A percentile compares a stretch with the other conserved stretches of the same genome.
phyloP scores from a whole-genome alignment of 2,329 filamentous ascomycete genomes.

The Curvularia spicifera region DNA sequence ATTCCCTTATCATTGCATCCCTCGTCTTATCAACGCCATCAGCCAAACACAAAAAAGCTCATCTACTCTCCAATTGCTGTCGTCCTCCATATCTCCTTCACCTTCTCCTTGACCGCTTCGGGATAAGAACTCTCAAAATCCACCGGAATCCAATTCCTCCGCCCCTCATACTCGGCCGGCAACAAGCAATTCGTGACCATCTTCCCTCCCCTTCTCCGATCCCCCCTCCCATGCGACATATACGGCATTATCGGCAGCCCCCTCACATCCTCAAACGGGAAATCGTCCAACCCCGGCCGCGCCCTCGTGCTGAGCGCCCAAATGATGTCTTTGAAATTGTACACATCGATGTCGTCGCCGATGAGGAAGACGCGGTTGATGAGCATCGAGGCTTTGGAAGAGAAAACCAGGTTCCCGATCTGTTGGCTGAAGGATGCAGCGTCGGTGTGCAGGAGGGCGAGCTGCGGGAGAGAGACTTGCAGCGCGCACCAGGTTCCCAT shows the following conservation, averaged over 20 bases:
- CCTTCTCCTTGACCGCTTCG: neutral
- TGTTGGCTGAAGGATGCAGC: neutral
- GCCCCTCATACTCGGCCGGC: neutral
- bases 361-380: slow-evolving; percentile 2
- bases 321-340: slow-evolving; percentile 3
- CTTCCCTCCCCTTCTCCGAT: neutral
- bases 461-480: neutral
- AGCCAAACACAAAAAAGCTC: neutral
- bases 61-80: neutral
- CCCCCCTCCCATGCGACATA: neutral
- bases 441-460: neutral
- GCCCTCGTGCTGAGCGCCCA: neutral
- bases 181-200: slow-evolving; percentile 2
- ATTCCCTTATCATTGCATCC: neutral
- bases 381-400: neutral
- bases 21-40: neutral
- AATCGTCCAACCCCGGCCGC: neutral
- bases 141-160: slow-evolving; percentile 1
- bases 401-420: neutral
- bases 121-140: slow-evolving; percentile 4
- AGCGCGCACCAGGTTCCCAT: slow-evolving; percentile 2
- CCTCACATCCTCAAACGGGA: neutral
- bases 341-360: slow-evolving; percentile 1
- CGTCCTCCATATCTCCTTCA: neutral
- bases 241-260: slow-evolving; percentile 1